Evolutionary conservation across 768 basidiomycete genomes (phyloP).

Genomic region (Boletus rubropictus): DNA sequence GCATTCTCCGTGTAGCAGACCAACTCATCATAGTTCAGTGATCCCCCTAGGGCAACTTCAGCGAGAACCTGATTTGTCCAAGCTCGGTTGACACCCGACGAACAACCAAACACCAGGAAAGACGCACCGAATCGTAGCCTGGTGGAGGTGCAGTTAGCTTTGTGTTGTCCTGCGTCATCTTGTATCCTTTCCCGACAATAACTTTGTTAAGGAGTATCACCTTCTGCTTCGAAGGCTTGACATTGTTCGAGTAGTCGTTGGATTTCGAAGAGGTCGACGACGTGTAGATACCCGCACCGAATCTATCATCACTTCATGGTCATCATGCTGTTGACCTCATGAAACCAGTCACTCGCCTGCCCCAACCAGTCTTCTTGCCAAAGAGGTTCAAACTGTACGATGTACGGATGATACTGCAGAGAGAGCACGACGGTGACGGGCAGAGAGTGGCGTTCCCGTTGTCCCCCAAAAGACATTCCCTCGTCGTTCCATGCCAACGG

Average conservation of each 20-base stretch:
- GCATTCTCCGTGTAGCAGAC: conserved; percentile 69
- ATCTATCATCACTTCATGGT: conserved; percentile 34
- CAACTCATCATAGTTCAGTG: conserved; percentile 65
- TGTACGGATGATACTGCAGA: conserved; percentile 59
- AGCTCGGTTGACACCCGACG: not conserved
- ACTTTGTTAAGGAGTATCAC: conserved; percentile 73
- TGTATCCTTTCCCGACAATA: conserved; percentile 63
- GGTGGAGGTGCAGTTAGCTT: conserved; percentile 50
- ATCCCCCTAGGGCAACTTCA: conserved; percentile 50
- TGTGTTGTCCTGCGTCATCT: conserved; percentile 54
- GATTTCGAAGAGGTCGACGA: conserved; percentile 80
- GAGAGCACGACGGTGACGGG: conserved; percentile 49
- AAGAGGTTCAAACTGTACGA: conserved; percentile 60
- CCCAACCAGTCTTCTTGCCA: conserved; percentile 70
- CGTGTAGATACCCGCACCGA: conserved; percentile 67
- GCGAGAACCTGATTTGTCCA: conserved; percentile 49
- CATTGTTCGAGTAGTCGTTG: conserved; percentile 64
- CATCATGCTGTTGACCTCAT: not conserved
- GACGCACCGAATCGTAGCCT: conserved; percentile 62
- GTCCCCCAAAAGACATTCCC: conserved; percentile 61
- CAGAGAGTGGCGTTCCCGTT: conserved; percentile 50
- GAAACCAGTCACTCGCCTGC: conserved; percentile 39
- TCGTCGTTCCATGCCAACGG: conserved; percentile 68
- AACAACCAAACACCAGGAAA: not conserved
- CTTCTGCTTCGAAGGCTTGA: conserved; percentile 49